phyloP scores from a whole-genome alignment of 179 eudicot species.

The Spergularia azorica region DNA sequence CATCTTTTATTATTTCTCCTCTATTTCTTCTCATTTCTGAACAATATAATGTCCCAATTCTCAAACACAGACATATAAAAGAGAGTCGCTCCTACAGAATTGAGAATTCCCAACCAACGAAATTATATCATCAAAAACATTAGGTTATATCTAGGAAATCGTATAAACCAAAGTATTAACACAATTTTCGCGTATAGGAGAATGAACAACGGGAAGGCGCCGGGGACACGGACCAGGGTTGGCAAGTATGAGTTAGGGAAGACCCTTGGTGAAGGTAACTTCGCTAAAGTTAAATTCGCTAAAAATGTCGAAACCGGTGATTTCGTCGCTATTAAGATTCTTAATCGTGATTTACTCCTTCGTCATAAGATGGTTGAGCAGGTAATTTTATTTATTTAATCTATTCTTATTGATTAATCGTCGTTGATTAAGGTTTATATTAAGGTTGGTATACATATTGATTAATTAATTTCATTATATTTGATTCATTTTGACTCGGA shows the following conservation, averaged over 20 bases:
- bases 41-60: too few relatives aligned
- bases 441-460: too few relatives aligned
- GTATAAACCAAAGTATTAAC: neutral
- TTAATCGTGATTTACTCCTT: slow-evolving; percentile 64
- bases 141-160: neutral
- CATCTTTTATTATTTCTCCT: too few relatives aligned
- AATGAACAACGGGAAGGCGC: slow-evolving; percentile 28
- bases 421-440: neutral
- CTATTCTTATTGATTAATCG: neutral
- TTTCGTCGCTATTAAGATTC: slow-evolving; percentile 66
- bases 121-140: neutral
- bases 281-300: slow-evolving; percentile 80
- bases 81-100: too few relatives aligned
- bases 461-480: too few relatives aligned
- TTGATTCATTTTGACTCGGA: too few relatives aligned
- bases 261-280: slow-evolving; percentile 78
- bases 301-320: slow-evolving; percentile 54
- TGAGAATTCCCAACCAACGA: too few relatives aligned
- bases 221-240: slow-evolving; percentile 54
- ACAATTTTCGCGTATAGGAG: neutral
- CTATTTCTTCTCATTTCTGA: too few relatives aligned
- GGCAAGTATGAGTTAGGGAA: slow-evolving; percentile 80
- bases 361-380: slow-evolving; percentile 78
- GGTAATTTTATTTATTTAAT: slow-evolving; percentile 24
- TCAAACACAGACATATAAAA: too few relatives aligned